phyloP scores from a whole-genome alignment of 768 basidiomycete species.

The Auricularia sp. region DNA sequence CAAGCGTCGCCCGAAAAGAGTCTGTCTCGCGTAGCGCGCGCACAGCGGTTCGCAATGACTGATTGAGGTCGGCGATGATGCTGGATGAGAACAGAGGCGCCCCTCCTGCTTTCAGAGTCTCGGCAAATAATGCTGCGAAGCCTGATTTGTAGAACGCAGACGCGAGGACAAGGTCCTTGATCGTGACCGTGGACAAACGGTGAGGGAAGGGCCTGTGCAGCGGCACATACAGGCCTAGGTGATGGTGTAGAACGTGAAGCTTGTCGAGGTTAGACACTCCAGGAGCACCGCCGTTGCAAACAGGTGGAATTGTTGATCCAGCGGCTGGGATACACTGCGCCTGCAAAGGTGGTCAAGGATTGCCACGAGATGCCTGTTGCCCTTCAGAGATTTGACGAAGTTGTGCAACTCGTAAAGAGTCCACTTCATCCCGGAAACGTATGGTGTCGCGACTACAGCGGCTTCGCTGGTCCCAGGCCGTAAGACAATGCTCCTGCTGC shows the following conservation, averaged over 20 bases:
- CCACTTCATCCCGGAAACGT: constrained; percentile 52
- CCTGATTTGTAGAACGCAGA: neutral
- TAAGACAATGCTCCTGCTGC: constrained; percentile 84
- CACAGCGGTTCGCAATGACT: neutral
- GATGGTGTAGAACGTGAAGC: constrained; percentile 62
- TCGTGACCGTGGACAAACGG: neutral
- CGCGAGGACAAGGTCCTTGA: neutral
- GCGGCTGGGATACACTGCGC: constrained; percentile 37
- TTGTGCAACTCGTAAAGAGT: constrained; percentile 68
- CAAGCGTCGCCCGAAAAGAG: neutral
- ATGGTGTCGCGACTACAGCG: constrained; percentile 78
- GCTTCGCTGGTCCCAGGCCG: constrained; percentile 80
- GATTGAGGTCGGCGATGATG: neutral
- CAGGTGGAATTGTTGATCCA: constrained; percentile 53
- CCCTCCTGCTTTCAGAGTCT: neutral
- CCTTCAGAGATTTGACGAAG: constrained; percentile 81
- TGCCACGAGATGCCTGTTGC: constrained; percentile 66
- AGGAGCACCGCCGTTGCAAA: constrained; percentile 71
- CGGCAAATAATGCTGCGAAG: neutral
- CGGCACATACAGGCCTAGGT: constrained; percentile 52
- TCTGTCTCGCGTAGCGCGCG: neutral
- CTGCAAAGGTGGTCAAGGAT: constrained; percentile 74
- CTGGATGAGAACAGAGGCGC: neutral
- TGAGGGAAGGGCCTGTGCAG: neutral
- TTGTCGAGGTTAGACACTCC: constrained; percentile 90